Evolutionary conservation across 805 yeast species (phyloP).

Genomic region (Candida railenensis): DNA sequence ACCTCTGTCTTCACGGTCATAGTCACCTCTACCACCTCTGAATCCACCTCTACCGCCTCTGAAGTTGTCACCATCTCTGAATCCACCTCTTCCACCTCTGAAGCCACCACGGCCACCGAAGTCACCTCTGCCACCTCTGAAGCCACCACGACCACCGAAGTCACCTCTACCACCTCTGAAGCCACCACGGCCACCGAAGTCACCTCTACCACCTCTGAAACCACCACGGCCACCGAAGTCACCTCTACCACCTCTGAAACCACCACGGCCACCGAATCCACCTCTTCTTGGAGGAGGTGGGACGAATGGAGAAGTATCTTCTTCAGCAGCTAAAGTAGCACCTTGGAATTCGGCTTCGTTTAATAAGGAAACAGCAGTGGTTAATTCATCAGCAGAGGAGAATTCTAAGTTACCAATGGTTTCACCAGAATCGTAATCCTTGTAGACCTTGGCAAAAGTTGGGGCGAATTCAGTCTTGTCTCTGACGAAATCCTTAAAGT

Average conservation of each 20-base stretch:
- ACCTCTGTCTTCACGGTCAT: conserved; percentile 51
- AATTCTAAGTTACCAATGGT: conserved; percentile 55
- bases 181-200: conserved; percentile 36
- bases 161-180: conserved; percentile 33
- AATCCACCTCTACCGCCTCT: conserved; percentile 40
- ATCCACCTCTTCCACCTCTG: conserved; percentile 33
- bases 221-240: conserved; percentile 34
- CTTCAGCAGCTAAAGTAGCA: conserved; percentile 67
- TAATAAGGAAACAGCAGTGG: conserved; percentile 68
- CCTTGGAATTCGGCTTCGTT: conserved; percentile 75
- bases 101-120: conserved; percentile 35
- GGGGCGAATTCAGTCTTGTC: conserved; percentile 66
- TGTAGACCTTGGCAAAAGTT: conserved; percentile 54
- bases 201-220: conserved; percentile 36
- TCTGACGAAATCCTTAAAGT: conserved; percentile 84
- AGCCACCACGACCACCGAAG: conserved; percentile 15
- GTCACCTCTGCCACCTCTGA: conserved; percentile 31
- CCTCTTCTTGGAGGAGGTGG: conserved; percentile 50
- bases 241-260: conserved; percentile 38
- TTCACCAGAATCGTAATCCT: conserved; percentile 46
- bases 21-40: conserved; percentile 46
- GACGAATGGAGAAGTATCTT: conserved; percentile 65
- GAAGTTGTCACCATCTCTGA: conserved; percentile 16
- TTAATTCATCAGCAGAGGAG: conserved; percentile 68
- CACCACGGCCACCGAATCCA: conserved; percentile 41